Evolutionary conservation across 2,329 filamentous ascomycete species (phyloP), one percentile per base, ranked within the genome.

Genomic region (Blastomyces silverae): DNA sequence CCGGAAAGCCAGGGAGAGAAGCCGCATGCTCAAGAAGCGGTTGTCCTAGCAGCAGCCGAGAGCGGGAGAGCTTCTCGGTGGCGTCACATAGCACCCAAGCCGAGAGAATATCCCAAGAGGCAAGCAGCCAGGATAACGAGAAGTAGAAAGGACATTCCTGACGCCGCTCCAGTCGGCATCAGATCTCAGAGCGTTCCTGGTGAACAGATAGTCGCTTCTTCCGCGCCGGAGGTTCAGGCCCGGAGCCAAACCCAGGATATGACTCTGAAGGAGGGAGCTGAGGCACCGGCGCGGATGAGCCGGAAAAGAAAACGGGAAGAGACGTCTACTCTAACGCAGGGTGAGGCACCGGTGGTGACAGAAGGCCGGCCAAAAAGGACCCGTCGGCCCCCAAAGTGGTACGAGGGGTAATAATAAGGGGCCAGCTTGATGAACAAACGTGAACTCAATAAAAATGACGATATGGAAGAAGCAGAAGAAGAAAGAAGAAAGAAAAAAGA

Each of bases 321-420:
- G 37, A 7, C 56, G 28, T 39, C 56, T 6, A 58, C 42, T 13
- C 10, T 11, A 4, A 10, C 5, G 2, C 56, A 58, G 2, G 37
- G n/a, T 22, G 59, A 61, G 31, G 10, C 22, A 3, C 6, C 20
- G 10, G 46, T 15, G 8, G 42, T 37, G 6, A 39, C 53, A 17
- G 37, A 34, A 25, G 22, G 34, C 42, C 34, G 53, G 37, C 62
- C 52, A 17, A 58, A 63, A 34, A 56, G 62, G 62, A 28, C 25
- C 53, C 37, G 62, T 42, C 31, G 42, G 28, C 0, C 37, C 2
- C 34, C 62, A 31, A 34, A 48, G 42, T 22, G 52, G 34, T 44
- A 63, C 13, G 3, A 8, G 8, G 17, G 8, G n/a, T n/a, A n/a
- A 4, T n/a, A 25, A 20, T 25, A 37, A 6, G 31, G 2, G 15